Conservation (phyloP, 2,329 filamentous ascomycete species). For the Aspergillus bombycis region DNA sequence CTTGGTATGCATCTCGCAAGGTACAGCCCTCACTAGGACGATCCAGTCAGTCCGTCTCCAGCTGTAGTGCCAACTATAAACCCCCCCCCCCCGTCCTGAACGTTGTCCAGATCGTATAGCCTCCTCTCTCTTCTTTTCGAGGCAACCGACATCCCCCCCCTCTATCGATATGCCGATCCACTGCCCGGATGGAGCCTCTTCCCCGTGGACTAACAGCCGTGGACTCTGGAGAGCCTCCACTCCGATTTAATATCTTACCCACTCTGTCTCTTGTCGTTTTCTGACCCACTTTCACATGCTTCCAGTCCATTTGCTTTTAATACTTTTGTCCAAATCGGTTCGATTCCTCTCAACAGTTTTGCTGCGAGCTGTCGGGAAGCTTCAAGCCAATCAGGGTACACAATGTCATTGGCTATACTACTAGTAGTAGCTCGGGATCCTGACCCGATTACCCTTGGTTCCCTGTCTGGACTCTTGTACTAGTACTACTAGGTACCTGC, state of each 20-base stretch:
- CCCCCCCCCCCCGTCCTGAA: neutral
- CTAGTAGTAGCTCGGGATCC: neutral
- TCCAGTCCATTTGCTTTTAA: neutral
- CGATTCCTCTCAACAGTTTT: slow-evolving; percentile 4
- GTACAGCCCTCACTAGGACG: no score
- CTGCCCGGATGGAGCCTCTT: neutral
- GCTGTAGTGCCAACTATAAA: neutral
- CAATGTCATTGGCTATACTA: neutral
- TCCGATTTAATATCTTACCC: no score
- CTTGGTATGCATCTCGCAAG: no score
- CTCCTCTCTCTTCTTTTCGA: neutral
- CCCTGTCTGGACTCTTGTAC: neutral
- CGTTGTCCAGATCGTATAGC: neutral
- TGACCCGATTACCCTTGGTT: neutral
- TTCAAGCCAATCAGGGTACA: neutral
- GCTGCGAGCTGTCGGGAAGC: neutral
- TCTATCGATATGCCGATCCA: neutral
- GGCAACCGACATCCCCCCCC: neutral
- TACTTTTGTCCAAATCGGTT: slow-evolving; percentile 1
- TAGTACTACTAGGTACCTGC: no score
- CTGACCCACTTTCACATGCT: slow-evolving; percentile 4
- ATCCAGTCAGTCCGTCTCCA: neutral
- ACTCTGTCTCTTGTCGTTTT: neutral
- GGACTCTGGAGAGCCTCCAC: slow-evolving; percentile 1
- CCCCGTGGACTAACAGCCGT: neutral